Base-by-base conservation (phyloP, 345 rosid species). In the Camelina neglecta region DNA sequence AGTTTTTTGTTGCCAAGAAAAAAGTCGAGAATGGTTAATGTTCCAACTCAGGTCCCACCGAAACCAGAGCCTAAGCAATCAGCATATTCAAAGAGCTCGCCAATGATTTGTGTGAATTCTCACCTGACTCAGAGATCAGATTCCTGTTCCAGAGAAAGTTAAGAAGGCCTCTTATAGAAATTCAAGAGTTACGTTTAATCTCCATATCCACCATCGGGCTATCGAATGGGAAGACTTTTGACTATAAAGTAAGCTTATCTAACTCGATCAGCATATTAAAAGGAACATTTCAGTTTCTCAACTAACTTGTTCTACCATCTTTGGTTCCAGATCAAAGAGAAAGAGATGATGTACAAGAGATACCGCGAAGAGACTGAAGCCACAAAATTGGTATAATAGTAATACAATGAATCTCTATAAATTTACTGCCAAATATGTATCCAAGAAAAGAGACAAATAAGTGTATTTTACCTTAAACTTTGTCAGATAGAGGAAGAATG, bases 401-500 rank as follows among this genome's bases (percentile, higher is more conserved):
- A 15, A 12, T 36, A 23, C 6, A 49, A 8, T 7, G 0, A n/a
- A 13, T 41, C 11, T 26, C 63, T 15, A n/a, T 7, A 67, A 11
- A 41, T 51, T 36, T 72, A 39, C 61, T 24, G 61, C 44, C 61
- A 63, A 11, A 29, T 53, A 42, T 33, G 21, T 8, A 38, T 63
- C 41, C 29, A 70, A 44, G 53, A 26, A 57, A 44, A 56, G 7
- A 69, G 39, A 38, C 0, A 29, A 56, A 0, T 16, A 53, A 21
- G n/a, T 51, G 8, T 6, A 39, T 41, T 67, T n/a, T 45, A 15
- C 54, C 63, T 29, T 8, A 49, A 62, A 16, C 48, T 57, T 77
- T 65, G 45, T 73, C 84, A 90, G 96, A 76, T 85, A 49, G 93
- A 90, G 74, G 93, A 93, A 75, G 90, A 89, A 79, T 90, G 83